phyloP scores from a whole-genome alignment of 140 eudicot species.

The Erigeron philadelphicus region DNA sequence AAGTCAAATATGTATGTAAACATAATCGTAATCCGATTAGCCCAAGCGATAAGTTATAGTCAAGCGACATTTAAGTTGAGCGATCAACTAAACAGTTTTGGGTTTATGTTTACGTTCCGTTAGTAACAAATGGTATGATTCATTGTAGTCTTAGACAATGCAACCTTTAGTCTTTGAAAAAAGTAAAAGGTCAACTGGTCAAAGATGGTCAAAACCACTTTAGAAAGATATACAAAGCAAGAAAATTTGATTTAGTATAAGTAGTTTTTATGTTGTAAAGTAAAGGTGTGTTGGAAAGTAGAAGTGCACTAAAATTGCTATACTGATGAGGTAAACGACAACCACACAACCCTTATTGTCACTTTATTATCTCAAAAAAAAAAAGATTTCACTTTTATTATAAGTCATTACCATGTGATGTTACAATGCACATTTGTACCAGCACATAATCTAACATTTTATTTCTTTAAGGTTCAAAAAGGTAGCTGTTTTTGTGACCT shows the following conservation, averaged over 20 bases:
- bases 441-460: background rate
- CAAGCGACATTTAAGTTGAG: too few relatives aligned
- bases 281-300: conserved; percentile 21
- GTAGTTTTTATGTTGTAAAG: background rate
- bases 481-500: background rate
- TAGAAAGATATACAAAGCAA: background rate
- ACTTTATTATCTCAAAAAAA: conserved; percentile 35
- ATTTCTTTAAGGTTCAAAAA: background rate
- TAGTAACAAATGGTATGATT: too few relatives aligned
- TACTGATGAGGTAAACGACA: conserved; percentile 32
- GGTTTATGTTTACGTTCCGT: too few relatives aligned
- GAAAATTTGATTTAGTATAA: background rate
- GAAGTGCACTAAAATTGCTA: conserved; percentile 29
- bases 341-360: conserved; percentile 23
- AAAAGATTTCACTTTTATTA: conserved; percentile 11
- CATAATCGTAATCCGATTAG: background rate
- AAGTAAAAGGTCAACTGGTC: background rate
- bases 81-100: too few relatives aligned
- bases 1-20: background rate
- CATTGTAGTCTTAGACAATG: too few relatives aligned
- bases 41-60: too few relatives aligned
- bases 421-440: background rate
- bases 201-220: background rate
- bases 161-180: too few relatives aligned
- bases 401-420: conserved; percentile 22